These are phyloP conservation scores for Hordeum pubiflorum DNA, from an alignment of 202 grass and related monocot species.

Conservation along the genomic window DNA sequence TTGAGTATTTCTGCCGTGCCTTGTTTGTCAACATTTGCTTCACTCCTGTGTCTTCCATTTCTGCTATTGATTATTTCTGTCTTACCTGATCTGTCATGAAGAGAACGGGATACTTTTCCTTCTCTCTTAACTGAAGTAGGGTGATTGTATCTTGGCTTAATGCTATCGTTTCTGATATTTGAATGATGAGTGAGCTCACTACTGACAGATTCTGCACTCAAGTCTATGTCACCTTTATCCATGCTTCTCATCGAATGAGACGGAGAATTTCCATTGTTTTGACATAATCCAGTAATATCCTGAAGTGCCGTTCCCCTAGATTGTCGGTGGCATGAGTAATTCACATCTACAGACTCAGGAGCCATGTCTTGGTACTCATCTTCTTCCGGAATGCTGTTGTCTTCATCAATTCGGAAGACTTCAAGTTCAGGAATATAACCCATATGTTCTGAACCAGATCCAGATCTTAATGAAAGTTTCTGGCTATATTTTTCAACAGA, in stretches of 20 bases:
- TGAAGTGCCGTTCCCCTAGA: slow-evolving; percentile 26
- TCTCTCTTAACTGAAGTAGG: slow-evolving; percentile 29
- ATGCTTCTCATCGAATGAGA: slow-evolving; percentile 23
- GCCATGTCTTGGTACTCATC: slow-evolving; percentile 1
- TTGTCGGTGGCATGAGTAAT: not conserved
- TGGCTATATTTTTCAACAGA: slow-evolving; percentile 36
- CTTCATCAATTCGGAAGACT: slow-evolving; percentile 67
- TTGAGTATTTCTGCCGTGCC: not conserved
- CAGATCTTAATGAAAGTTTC: slow-evolving; percentile 32
- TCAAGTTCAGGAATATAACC: slow-evolving; percentile 39
- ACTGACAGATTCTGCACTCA: not conserved
- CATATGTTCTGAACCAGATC: slow-evolving; percentile 30
- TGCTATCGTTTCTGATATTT: slow-evolving; percentile 15
- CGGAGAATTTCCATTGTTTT: slow-evolving; percentile 23
- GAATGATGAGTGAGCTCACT: not conserved
- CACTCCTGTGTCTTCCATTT: slow-evolving; percentile 26
- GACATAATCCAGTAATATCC: slow-evolving; percentile 28
- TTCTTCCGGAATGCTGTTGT: slow-evolving; percentile 22
- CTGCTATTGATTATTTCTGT: slow-evolving; percentile 2
- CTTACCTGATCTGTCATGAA: slow-evolving; percentile 28
- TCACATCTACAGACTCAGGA: not conserved
- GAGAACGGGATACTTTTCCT: slow-evolving; percentile 15
- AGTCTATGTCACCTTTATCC: slow-evolving; percentile 17
- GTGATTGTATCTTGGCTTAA: slow-evolving; percentile 41
- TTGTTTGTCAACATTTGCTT: slow-evolving; percentile 24